Conservation (phyloP, 1,284 basidiomycete genomes). For the Fistulinella staudtii region DNA sequence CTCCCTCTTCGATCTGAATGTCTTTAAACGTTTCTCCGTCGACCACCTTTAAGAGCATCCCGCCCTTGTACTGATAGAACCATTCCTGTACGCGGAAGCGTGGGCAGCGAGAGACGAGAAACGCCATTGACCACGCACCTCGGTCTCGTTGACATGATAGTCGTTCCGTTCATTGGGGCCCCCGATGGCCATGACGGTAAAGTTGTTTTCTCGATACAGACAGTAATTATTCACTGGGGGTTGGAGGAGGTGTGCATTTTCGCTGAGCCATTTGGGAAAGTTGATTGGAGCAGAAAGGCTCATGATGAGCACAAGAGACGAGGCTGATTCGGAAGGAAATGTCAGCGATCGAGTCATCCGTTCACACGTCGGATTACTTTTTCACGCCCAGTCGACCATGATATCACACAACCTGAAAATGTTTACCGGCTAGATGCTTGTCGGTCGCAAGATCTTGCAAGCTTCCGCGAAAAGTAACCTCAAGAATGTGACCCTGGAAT, state of each 20-base stretch:
- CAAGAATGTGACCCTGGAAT: constrained; percentile 88
- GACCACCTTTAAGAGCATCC: constrained; percentile 85
- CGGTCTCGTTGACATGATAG: constrained; percentile 92
- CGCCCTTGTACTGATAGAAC: constrained; percentile 94
- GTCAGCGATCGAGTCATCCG: too few species aligned
- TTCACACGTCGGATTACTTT: too few species aligned
- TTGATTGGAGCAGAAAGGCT: constrained; percentile 72
- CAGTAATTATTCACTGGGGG: constrained; percentile 93
- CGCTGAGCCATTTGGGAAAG: constrained; percentile 79
- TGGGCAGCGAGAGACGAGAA: neutral
- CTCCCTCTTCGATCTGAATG: constrained; percentile 88
- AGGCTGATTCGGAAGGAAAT: too few species aligned
- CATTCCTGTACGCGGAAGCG: constrained; percentile 52
- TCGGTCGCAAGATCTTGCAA: constrained; percentile 84
- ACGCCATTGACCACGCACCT: constrained; percentile 38
- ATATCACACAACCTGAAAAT: constrained; percentile 64
- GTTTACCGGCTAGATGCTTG: constrained; percentile 75
- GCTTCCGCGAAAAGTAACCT: constrained; percentile 81
- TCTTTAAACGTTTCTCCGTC: constrained; percentile 87
- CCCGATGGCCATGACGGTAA: constrained; percentile 88
- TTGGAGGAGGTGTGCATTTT: constrained; percentile 74
- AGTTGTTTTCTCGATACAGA: constrained; percentile 80
- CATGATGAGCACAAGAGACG: too few species aligned
- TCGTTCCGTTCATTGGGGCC: constrained; percentile 91
- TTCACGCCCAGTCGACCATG: constrained; percentile 69